Percentiles rank a stretch among this genome's conserved stretches.
Evolutionary conservation across 176 grass and related monocot genomes (phyloP).

Genomic region (Aegilops tauschii): DNA sequence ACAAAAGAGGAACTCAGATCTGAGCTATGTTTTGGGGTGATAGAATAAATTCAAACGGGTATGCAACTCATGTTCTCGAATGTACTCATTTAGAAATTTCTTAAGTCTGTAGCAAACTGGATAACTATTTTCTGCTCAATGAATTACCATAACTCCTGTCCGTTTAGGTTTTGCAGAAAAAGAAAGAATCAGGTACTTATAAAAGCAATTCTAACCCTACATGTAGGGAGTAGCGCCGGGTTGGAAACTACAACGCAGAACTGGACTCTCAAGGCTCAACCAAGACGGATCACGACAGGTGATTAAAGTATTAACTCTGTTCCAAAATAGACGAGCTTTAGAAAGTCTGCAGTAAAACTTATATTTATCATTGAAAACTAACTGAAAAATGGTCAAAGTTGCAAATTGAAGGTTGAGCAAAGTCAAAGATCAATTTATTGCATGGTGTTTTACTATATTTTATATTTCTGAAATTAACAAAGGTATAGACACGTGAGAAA

Average conservation of each 20-base stretch:
- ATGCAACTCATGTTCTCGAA: no score
- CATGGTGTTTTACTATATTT: neutral
- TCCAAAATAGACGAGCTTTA: neutral
- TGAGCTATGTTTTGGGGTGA: no score
- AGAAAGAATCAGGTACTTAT: neutral
- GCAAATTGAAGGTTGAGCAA: neutral
- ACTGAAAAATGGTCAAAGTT: neutral
- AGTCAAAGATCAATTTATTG: neutral
- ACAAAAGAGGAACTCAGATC: no score
- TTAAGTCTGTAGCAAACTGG: neutral
- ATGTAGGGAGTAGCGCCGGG: neutral
- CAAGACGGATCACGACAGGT: neutral
- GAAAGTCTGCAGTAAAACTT: neutral
- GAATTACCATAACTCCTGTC: neutral
- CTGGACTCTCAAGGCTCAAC: neutral
- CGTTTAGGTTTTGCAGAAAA: neutral
- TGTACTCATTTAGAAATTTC: no score
- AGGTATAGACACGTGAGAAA: neutral
- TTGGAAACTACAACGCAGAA: neutral
- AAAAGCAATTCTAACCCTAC: neutral
- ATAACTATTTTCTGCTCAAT: neutral
- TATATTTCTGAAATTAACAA: neutral
- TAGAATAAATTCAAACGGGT: no score
- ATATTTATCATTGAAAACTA: neutral
- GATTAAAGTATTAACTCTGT: neutral